phyloP scores from a whole-genome alignment of 768 basidiomycete genomes.

The Lentinula raphanica region DNA sequence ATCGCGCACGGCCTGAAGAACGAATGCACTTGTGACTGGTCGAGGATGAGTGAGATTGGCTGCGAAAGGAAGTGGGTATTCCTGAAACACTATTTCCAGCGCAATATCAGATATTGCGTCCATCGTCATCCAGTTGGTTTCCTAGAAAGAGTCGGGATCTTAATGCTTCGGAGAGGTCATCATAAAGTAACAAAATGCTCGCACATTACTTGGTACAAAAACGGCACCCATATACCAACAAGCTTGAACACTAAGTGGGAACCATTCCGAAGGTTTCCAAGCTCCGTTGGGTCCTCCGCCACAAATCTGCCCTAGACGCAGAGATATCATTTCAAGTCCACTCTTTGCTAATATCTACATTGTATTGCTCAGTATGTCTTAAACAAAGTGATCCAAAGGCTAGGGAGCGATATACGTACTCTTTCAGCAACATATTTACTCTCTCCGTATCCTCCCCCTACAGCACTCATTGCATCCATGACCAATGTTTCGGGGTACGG shows the following conservation, averaged over 20 bases:
- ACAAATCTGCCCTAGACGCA: slow-evolving; percentile 33
- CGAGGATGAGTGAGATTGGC: neutral
- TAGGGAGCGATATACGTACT: slow-evolving; percentile 13
- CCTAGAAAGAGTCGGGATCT: too few species aligned
- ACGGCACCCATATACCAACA: slow-evolving; percentile 16
- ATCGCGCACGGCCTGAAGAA: neutral
- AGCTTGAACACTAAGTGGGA: slow-evolving; percentile 34
- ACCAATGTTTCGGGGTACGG: slow-evolving; percentile 23
- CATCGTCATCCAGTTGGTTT: neutral
- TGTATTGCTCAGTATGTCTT: too few species aligned
- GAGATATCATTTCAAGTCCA: slow-evolving; percentile 23
- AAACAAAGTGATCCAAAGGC: too few species aligned
- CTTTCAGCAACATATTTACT: slow-evolving; percentile 33
- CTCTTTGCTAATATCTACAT: slow-evolving; percentile 24
- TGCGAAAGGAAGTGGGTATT: neutral
- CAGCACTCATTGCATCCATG: slow-evolving; percentile 17
- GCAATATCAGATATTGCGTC: neutral
- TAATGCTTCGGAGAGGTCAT: too few species aligned
- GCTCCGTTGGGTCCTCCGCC: slow-evolving; percentile 30
- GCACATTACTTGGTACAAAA: neutral
- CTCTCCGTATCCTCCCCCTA: slow-evolving; percentile 32
- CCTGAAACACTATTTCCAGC: neutral
- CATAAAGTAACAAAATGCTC: too few species aligned
- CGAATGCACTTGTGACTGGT: neutral
- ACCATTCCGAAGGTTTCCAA: slow-evolving; percentile 35